Conservation (phyloP, 2,329 filamentous ascomycete genomes). For the Hymenotorrendiella dingleyae region DNA sequence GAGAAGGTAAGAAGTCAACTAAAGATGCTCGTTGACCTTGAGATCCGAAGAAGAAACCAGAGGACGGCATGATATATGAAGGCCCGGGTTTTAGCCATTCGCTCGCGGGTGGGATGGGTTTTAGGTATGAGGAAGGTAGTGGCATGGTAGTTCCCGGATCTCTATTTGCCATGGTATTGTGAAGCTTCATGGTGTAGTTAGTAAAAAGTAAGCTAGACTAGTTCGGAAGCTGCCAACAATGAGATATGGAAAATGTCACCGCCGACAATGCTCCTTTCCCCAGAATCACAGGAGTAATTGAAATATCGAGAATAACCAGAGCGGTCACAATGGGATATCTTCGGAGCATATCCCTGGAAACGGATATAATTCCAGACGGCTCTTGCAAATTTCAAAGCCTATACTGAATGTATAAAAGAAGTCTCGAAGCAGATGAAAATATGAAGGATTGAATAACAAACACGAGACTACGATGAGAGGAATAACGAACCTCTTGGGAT, state of each 20-base stretch:
- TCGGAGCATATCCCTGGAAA: too few relatives aligned
- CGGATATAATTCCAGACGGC: too few relatives aligned
- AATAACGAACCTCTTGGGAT: slow-evolving; percentile 58
- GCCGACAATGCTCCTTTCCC: too few relatives aligned
- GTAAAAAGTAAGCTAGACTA: background rate
- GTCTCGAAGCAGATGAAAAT: background rate
- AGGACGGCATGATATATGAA: slow-evolving; percentile 21
- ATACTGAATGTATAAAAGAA: background rate
- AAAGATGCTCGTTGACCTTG: slow-evolving; percentile 43
- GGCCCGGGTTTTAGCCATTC: slow-evolving; percentile 57
- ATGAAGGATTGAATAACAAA: too few relatives aligned
- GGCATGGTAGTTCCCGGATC: slow-evolving; percentile 4
- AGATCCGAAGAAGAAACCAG: slow-evolving; percentile 55
- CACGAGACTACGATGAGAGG: too few relatives aligned
- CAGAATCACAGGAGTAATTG: too few relatives aligned
- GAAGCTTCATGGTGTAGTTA: slow-evolving; percentile 8
- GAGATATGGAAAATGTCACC: too few relatives aligned
- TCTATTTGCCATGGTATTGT: slow-evolving; percentile 17
- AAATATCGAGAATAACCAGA: background rate
- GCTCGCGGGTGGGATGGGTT: slow-evolving; percentile 22
- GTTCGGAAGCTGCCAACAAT: too few relatives aligned
- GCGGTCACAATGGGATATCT: too few relatives aligned
- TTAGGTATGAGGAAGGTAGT: slow-evolving; percentile 12
- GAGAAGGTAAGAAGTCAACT: slow-evolving; percentile 55
- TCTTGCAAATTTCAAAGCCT: too few relatives aligned